Evolutionary conservation across 2,329 filamentous ascomycete species (phyloP).

Genomic region (Dryadomyces quercivorus): DNA sequence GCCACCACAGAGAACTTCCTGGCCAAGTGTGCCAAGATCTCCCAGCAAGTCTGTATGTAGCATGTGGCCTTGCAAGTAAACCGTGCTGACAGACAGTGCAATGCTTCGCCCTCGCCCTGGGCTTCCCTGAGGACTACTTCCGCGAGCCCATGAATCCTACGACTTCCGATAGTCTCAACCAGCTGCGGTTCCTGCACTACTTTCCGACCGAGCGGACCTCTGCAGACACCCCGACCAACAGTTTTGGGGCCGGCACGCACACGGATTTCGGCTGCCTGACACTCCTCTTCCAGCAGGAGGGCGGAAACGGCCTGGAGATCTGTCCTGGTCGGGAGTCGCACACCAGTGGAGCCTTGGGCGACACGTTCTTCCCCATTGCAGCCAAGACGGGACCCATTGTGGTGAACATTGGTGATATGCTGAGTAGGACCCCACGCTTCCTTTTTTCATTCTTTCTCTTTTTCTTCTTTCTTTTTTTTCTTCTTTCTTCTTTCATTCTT

Average conservation of each 20-base stretch:
- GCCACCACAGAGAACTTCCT: not conserved
- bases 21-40: slow-evolving; percentile 1
- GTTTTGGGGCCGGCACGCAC: slow-evolving; percentile 35
- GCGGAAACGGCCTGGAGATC: slow-evolving; percentile 49
- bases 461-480: not conserved
- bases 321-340: slow-evolving; percentile 49
- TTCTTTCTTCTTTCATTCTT: not conserved
- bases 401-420: not conserved
- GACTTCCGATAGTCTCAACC: not conserved
- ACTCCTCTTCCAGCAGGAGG: slow-evolving; percentile 47
- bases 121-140: not conserved
- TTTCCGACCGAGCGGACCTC: slow-evolving; percentile 22
- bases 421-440: not conserved
- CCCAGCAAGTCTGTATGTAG: not conserved
- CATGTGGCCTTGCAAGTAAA: not conserved
- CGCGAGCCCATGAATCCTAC: not conserved
- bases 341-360: slow-evolving; percentile 43
- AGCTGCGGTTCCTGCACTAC: slow-evolving; percentile 17
- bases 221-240: slow-evolving; percentile 31
- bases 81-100: not conserved
- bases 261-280: slow-evolving; percentile 52
- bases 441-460: not conserved
- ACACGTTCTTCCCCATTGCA: slow-evolving; percentile 18
- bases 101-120: not conserved
- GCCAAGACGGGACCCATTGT: not conserved